These are phyloP conservation scores for Aspergillus sp. DNA, from an alignment of 2,329 filamentous ascomycete genomes.

Conservation along the genomic window DNA sequence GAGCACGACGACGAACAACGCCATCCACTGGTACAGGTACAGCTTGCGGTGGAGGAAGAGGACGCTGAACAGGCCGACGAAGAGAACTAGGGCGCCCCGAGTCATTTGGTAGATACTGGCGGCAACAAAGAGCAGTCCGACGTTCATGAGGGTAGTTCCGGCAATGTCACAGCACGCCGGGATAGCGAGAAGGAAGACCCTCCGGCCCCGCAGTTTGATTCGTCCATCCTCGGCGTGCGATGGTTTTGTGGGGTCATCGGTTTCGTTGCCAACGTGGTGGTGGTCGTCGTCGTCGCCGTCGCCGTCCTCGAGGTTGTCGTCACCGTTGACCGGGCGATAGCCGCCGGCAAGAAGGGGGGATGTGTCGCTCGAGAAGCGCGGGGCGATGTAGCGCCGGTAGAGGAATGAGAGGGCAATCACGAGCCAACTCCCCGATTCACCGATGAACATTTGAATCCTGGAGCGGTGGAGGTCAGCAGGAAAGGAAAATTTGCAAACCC, in stretches of 20 bases:
- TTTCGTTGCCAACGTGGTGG: slow-evolving; percentile 42
- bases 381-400: slow-evolving; percentile 56
- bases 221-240: slow-evolving; percentile 55
- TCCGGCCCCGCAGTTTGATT: slow-evolving; percentile 64
- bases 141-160: slow-evolving; percentile 96
- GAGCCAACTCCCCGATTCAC: slow-evolving; percentile 94
- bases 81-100: slow-evolving; percentile 86
- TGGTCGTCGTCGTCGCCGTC: slow-evolving; percentile 42
- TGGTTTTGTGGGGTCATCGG: slow-evolving; percentile 52
- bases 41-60: slow-evolving; percentile 79
- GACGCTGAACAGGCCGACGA: slow-evolving; percentile 93
- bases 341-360: slow-evolving; percentile 48
- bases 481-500: neutral
- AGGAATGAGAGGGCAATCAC: slow-evolving; percentile 71
- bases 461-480: neutral
- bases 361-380: slow-evolving; percentile 35
- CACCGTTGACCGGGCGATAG: slow-evolving; percentile 63
- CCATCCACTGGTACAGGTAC: slow-evolving; percentile 86
- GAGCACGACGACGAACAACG: slow-evolving; percentile 78
- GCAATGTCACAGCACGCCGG: slow-evolving; percentile 92
- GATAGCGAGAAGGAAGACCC: slow-evolving; percentile 71
- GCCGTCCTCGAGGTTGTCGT: slow-evolving; percentile 38
- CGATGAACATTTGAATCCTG: slow-evolving; percentile 89
- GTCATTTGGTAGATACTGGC: slow-evolving; percentile 99
- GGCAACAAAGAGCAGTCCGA: slow-evolving; percentile 86